Conservation (phyloP, 345 rosid genomes). For the Mallotus nudiflorus region DNA sequence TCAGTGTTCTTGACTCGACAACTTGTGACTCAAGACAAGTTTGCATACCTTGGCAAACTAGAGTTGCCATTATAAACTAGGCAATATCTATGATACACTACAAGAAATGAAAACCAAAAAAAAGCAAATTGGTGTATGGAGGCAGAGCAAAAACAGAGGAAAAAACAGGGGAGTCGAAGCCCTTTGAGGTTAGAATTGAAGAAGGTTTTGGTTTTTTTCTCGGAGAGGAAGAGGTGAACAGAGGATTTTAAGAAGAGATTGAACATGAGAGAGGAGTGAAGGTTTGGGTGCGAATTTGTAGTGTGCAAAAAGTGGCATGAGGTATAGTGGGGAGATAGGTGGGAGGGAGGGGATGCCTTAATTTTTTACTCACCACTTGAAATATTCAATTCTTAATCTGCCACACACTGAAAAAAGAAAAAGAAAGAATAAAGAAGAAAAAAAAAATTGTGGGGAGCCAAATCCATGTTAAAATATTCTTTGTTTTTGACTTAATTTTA, state of each 20-base stretch:
- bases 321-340: neutral
- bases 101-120: neutral
- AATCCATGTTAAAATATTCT: neutral
- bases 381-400: slow-evolving; percentile 34
- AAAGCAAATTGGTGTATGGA: neutral
- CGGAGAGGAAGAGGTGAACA: slow-evolving; percentile 3
- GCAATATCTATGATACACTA: neutral
- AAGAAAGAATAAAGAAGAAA: slow-evolving; percentile 26
- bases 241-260: slow-evolving; percentile 4
- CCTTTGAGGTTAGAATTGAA: slow-evolving; percentile 1
- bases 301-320: slow-evolving; percentile 37
- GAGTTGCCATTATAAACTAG: slow-evolving; percentile 51
- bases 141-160: slow-evolving; percentile 21
- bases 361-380: slow-evolving; percentile 43
- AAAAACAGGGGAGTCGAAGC: slow-evolving; percentile 22
- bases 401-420: slow-evolving; percentile 37
- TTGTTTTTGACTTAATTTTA: slow-evolving; percentile 6
- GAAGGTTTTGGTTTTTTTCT: neutral
- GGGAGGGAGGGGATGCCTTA: too few relatives aligned
- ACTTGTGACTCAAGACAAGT: slow-evolving; percentile 57
- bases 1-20: slow-evolving; percentile 52
- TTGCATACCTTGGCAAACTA: slow-evolving; percentile 60
- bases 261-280: slow-evolving; percentile 31
- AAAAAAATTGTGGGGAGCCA: neutral
- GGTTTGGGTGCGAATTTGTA: slow-evolving; percentile 51